Evolutionary conservation across 2,329 filamentous ascomycete species (phyloP).

Genomic region (Allantophomopsis cytisporea): DNA sequence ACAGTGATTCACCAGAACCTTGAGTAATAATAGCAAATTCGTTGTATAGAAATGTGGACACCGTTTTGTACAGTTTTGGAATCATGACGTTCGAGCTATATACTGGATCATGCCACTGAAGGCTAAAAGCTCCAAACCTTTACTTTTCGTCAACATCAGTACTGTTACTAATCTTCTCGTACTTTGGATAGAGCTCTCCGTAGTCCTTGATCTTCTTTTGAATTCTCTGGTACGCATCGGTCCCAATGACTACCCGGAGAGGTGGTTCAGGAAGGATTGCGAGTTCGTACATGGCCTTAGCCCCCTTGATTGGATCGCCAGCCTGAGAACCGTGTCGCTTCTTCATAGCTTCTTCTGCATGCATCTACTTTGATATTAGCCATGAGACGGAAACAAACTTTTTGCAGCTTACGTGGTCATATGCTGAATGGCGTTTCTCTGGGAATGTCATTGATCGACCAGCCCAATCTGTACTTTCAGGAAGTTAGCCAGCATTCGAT

Average conservation of each 20-base stretch:
- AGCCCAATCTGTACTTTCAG: slow-evolving; percentile 23
- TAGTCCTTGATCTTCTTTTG: slow-evolving; percentile 35
- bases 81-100: too few relatives aligned
- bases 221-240: slow-evolving; percentile 33
- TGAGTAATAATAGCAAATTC: too few relatives aligned
- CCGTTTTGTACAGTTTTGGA: too few relatives aligned
- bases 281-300: slow-evolving; percentile 37
- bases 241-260: slow-evolving; percentile 35
- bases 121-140: neutral
- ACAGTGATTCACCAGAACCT: too few relatives aligned
- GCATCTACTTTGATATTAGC: too few relatives aligned
- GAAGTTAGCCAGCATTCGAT: neutral
- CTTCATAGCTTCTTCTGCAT: slow-evolving; percentile 25
- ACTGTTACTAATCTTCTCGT: slow-evolving; percentile 32
- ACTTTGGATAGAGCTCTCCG: slow-evolving; percentile 31
- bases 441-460: slow-evolving; percentile 23
- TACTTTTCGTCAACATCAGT: slow-evolving; percentile 25
- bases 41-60: too few relatives aligned
- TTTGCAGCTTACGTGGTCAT: slow-evolving; percentile 25
- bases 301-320: slow-evolving; percentile 32
- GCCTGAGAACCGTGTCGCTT: slow-evolving; percentile 15
- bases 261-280: slow-evolving; percentile 36
- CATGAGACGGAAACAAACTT: too few relatives aligned
- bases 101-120: too few relatives aligned
- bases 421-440: slow-evolving; percentile 26